A percentile compares a stretch with the other conserved stretches of the same genome.
These are phyloP conservation scores for Clarireedia sp. DNA, from an alignment of 2,329 filamentous ascomycete species.

Conservation along the genomic window DNA sequence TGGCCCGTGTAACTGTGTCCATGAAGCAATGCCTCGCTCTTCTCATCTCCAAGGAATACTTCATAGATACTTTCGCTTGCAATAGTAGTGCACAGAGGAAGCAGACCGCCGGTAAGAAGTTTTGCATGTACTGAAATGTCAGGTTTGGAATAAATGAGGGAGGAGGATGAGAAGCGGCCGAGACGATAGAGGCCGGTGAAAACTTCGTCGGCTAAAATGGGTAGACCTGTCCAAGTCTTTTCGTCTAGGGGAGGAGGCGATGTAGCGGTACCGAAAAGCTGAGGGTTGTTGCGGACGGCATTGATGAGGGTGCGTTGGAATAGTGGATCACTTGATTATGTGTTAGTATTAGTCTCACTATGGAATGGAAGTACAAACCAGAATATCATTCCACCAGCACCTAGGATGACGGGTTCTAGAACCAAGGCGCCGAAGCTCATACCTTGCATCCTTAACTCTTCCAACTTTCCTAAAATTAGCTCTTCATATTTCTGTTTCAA, in stretches of 20 bases:
- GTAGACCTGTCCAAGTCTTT: slow-evolving; percentile 61
- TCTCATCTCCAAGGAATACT: slow-evolving; percentile 63
- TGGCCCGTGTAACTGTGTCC: slow-evolving; percentile 86
- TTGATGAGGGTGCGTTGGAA: slow-evolving; percentile 68
- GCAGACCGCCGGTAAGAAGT: slow-evolving; percentile 69
- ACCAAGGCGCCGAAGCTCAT: slow-evolving; percentile 69
- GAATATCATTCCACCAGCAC: slow-evolving; percentile 77
- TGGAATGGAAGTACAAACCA: slow-evolving; percentile 43
- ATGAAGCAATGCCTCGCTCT: slow-evolving; percentile 71
- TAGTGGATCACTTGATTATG: slow-evolving; percentile 57
- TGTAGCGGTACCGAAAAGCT: slow-evolving; percentile 8
- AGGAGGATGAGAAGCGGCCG: slow-evolving; percentile 61
- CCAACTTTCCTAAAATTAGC: slow-evolving; percentile 50
- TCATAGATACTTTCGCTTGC: slow-evolving; percentile 68
- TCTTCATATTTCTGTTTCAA: slow-evolving; percentile 45
- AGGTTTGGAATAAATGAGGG: slow-evolving; percentile 58
- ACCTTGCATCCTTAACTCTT: slow-evolving; percentile 45
- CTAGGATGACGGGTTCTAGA: slow-evolving; percentile 72
- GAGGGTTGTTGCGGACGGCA: slow-evolving; percentile 51
- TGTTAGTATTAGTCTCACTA: background rate
- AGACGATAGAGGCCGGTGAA: slow-evolving; percentile 82
- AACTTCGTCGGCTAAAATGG: slow-evolving; percentile 77
- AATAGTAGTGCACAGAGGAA: slow-evolving; percentile 69
- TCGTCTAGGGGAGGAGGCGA: slow-evolving; percentile 14
- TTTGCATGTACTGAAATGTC: slow-evolving; percentile 81